Base-by-base conservation (phyloP, 768 basidiomycete species). In the Tephrocybe sp. region DNA sequence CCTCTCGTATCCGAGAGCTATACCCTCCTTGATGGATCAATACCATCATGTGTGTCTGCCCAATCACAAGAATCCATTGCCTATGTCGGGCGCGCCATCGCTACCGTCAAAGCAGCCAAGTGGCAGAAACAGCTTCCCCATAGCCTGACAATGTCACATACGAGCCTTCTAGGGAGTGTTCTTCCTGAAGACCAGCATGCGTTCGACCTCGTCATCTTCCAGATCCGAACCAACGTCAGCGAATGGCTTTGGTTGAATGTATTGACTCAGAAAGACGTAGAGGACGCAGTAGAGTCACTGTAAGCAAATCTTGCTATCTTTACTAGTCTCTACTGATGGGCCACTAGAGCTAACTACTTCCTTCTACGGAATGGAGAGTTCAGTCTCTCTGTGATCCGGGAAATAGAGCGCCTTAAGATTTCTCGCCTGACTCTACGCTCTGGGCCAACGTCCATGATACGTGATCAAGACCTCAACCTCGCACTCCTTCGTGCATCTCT, bases 171-270 rank as follows among this genome's bases (percentile, higher is more conserved):
- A 4, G 84, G 85, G 53, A 72, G 72, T 8, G 84, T 90, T 3
- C 74, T 90, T 7, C 86, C 88, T 0, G 81, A 90, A 60, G 86
- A 93, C 57, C 83, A 81, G 54, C 85, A 89, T 54, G 78, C 74
- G 14, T 91, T 97, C 61, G 90, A 91, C 63, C 70, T 76, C 26
- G 80, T 85, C 52, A 81, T 97, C 30, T 71, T 80, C 15, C 81
- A 86, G 53, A 90, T 94, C 32, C 74, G 93, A 51, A 86, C 79
- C 1, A 85, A 87, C 51, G 81, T 95, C 45, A 89, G 92, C 63
- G 94, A 97, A 74, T 97, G 93, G 93, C 73, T 97, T 1, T 97
- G 93, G 94, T 67, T 84, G 20, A 92, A 94, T 61, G 86, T 96
- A 32, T 73, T 97, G 45, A 95, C 92, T 2, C 78, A 79, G 60